Conservation (phyloP, 2,329 filamentous ascomycete species). For the Ascochyta clinopodiicola region DNA sequence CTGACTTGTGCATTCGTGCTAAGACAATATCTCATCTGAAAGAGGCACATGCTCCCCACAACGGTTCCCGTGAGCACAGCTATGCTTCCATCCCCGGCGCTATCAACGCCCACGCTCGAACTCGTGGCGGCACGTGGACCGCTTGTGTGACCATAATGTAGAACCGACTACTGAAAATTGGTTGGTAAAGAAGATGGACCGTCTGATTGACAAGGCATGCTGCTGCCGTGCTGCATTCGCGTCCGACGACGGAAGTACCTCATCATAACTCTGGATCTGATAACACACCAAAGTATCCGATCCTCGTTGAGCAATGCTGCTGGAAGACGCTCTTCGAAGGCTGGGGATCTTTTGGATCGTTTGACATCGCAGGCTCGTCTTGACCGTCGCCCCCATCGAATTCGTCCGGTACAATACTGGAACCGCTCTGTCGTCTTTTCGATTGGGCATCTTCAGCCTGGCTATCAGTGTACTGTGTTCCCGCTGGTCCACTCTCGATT, state of each 20-base stretch:
- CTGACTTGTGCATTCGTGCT: too few species aligned
- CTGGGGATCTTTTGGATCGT: too few species aligned
- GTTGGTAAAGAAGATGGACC: neutral
- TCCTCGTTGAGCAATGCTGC: neutral
- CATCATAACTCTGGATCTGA: too few species aligned
- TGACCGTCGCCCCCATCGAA: neutral
- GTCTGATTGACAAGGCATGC: neutral
- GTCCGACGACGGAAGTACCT: neutral
- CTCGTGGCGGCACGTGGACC: too few species aligned
- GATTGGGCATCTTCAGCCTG: neutral
- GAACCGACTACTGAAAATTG: neutral
- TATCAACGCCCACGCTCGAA: too few species aligned
- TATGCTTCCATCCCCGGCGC: too few species aligned
- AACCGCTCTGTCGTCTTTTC: neutral
- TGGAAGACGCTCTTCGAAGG: neutral
- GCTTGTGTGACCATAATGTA: too few species aligned
- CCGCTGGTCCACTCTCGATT: too few species aligned
- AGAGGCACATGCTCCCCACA: too few species aligned
- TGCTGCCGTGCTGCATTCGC: neutral
- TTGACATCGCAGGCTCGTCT: neutral
- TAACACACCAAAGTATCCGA: neutral
- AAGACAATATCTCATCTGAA: too few species aligned
- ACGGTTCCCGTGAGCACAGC: too few species aligned
- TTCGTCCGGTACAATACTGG: neutral
- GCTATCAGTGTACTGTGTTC: neutral